phyloP scores from a whole-genome alignment of 768 basidiomycete species.

The Hygrocybe punicea region DNA sequence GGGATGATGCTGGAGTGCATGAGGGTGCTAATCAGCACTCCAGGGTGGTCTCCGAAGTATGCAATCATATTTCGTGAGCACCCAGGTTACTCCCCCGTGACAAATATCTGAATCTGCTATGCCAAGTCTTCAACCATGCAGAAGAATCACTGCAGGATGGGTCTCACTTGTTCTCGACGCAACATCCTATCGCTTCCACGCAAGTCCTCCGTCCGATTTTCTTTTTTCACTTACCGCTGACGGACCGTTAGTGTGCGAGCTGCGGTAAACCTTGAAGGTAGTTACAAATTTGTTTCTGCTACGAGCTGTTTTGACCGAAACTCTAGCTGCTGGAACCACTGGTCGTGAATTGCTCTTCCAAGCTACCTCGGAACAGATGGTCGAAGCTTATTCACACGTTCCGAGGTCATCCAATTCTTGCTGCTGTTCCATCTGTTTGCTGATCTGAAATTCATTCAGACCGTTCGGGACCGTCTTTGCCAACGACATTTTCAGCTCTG shows the following conservation, averaged over 20 bases:
- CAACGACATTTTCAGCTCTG: slow-evolving; percentile 89
- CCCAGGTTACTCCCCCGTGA: not conserved
- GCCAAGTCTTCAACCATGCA: slow-evolving; percentile 86
- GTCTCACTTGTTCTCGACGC: slow-evolving; percentile 89
- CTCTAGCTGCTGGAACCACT: slow-evolving; percentile 74
- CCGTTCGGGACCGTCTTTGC: slow-evolving; percentile 89
- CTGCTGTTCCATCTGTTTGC: not conserved
- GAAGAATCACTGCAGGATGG: slow-evolving; percentile 96
- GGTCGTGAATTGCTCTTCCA: slow-evolving; percentile 93
- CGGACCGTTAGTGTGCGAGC: slow-evolving; percentile 65
- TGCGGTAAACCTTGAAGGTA: slow-evolving; percentile 87
- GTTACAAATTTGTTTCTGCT: slow-evolving; percentile 3
- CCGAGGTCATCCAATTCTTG: slow-evolving; percentile 51
- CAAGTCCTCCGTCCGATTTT: slow-evolving; percentile 31
- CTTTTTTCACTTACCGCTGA: not conserved
- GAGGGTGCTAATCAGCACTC: slow-evolving; percentile 67
- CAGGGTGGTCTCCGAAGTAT: slow-evolving; percentile 68
- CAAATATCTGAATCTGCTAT: not conserved
- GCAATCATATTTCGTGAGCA: slow-evolving; percentile 78
- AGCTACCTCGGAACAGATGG: slow-evolving; percentile 94
- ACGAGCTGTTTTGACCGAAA: not conserved
- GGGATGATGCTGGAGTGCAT: slow-evolving; percentile 91
- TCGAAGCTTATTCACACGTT: slow-evolving; percentile 81
- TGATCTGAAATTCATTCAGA: slow-evolving; percentile 31
- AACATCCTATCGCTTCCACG: slow-evolving; percentile 73